phyloP scores from a whole-genome alignment of 495 filamentous ascomycete species.

The Pyrenula aspistea region DNA sequence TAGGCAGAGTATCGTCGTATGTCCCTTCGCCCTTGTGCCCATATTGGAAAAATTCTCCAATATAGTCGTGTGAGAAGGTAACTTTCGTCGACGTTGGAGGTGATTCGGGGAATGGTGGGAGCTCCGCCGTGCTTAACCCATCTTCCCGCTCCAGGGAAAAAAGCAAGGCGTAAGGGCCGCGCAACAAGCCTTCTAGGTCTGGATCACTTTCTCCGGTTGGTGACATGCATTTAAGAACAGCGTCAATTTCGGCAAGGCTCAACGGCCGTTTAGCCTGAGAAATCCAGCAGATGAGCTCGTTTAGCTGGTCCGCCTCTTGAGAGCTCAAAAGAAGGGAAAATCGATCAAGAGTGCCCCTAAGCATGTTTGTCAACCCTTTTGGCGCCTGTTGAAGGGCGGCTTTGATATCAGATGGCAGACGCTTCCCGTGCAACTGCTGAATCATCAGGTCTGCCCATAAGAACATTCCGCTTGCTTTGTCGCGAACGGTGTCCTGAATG shows the following conservation, averaged over 20 bases:
- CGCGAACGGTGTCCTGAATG: constrained; percentile 15
- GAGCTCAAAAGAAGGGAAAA: constrained; percentile 12
- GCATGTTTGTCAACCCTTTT: constrained; percentile 16
- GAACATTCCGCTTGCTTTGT: constrained; percentile 23
- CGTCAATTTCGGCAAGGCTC: constrained; percentile 17
- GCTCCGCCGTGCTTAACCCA: constrained; percentile 17
- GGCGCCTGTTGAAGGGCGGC: constrained; percentile 17
- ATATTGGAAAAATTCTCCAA: constrained; percentile 15
- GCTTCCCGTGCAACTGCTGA: constrained; percentile 18
- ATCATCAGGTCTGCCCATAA: constrained; percentile 24
- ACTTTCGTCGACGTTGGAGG: constrained; percentile 15
- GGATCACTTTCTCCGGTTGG: constrained; percentile 18
- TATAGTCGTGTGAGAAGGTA: constrained; percentile 20
- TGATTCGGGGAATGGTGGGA: constrained; percentile 17
- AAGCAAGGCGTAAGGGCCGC: constrained; percentile 21
- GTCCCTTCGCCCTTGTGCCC: constrained; percentile 2
- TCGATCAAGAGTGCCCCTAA: constrained; percentile 18
- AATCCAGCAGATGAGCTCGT: constrained; percentile 21
- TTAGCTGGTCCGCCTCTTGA: constrained; percentile 19
- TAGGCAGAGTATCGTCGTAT: neutral
- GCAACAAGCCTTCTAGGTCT: constrained; percentile 18
- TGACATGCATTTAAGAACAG: constrained; percentile 14
- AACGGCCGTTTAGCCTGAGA: constrained; percentile 14
- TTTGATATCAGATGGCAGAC: constrained; percentile 12
- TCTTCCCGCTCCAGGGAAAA: constrained; percentile 23